Evolutionary conservation across 2,329 filamentous ascomycete genomes (phyloP).

Genomic region (Grosmannia serpens): DNA sequence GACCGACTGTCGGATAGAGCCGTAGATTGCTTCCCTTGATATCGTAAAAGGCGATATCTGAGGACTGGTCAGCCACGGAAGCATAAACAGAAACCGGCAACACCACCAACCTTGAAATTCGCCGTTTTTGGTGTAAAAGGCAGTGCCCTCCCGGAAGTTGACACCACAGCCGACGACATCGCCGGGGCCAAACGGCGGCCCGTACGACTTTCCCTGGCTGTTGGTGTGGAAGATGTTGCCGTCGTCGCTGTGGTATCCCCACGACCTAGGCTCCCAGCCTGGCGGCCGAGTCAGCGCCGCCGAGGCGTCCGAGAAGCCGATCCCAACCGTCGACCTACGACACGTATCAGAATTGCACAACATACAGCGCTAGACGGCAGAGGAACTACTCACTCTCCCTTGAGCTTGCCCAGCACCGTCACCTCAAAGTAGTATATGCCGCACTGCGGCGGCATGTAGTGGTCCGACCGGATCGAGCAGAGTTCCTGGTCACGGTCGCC

Average conservation of each 20-base stretch:
- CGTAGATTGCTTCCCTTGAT: constrained; percentile 40
- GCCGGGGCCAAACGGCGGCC: constrained; percentile 39
- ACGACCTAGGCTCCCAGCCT: constrained; percentile 58
- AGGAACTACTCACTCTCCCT: constrained; percentile 40
- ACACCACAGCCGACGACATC: constrained; percentile 56
- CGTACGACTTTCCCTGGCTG: constrained; percentile 45
- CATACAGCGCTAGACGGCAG: neutral
- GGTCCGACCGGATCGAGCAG: constrained; percentile 69
- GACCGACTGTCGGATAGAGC: constrained; percentile 55
- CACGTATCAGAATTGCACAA: constrained; percentile 1
- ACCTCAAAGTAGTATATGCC: constrained; percentile 93
- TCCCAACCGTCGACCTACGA: constrained; percentile 44
- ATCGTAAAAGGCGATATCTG: constrained; percentile 61
- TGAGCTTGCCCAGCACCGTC: constrained; percentile 35
- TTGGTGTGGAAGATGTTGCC: constrained; percentile 48
- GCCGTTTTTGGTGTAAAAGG: constrained; percentile 62
- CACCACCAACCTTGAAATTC: constrained; percentile 36
- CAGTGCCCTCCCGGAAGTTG: constrained; percentile 51
- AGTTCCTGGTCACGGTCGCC: constrained; percentile 59
- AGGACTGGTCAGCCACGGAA: constrained; percentile 14
- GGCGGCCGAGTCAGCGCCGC: constrained; percentile 44
- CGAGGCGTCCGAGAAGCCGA: constrained; percentile 48
- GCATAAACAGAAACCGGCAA: neutral
- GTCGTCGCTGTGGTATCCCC: constrained; percentile 60
- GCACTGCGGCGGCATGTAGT: constrained; percentile 77